A percentile compares a stretch with the other conserved stretches of the same genome.
These are phyloP conservation scores for Podila epigama DNA, from an alignment of 192 early-diverging fungal genomes.

Conservation along the genomic window DNA sequence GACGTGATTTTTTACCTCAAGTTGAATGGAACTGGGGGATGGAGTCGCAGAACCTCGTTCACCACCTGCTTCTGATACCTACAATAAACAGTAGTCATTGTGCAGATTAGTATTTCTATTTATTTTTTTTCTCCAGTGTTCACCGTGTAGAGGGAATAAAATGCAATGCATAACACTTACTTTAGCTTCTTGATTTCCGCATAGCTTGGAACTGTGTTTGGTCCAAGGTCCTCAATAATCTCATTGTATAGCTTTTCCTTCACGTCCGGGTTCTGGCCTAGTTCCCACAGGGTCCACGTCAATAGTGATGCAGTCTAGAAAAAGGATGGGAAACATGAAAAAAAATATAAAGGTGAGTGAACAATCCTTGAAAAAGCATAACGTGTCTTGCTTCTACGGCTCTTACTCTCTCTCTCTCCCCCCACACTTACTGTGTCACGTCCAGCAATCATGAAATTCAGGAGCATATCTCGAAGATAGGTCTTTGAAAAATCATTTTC, in stretches of 20 bases:
- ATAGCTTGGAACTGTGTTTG: conserved; percentile 16
- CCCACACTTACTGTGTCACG: conserved; percentile 34
- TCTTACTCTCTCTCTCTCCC: too few species aligned
- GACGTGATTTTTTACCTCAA: conserved; percentile 13
- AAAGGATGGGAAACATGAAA: not conserved
- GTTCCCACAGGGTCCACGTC: conserved; percentile 33
- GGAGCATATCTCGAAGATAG: conserved; percentile 41
- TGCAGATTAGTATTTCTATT: not conserved
- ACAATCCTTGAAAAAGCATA: not conserved
- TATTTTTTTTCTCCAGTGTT: too few species aligned
- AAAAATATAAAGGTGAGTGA: not conserved
- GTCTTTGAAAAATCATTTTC: conserved; percentile 21
- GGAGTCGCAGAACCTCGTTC: conserved; percentile 54
- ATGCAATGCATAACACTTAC: not conserved
- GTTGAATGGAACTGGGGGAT: conserved; percentile 38
- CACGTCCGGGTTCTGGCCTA: conserved; percentile 21
- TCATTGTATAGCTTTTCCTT: conserved; percentile 18
- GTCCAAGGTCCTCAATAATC: conserved; percentile 16
- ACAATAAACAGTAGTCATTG: conserved; percentile 19
- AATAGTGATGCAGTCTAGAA: conserved; percentile 34
- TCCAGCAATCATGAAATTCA: conserved; percentile 43
- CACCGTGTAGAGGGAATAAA: too few species aligned
- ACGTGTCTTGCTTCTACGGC: too few species aligned
- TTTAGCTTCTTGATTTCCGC: conserved; percentile 43
- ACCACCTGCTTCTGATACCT: conserved; percentile 60